Evolutionary conservation across 257 asterid genomes (phyloP).

Genomic region (Ocimum tenuiflorum): DNA sequence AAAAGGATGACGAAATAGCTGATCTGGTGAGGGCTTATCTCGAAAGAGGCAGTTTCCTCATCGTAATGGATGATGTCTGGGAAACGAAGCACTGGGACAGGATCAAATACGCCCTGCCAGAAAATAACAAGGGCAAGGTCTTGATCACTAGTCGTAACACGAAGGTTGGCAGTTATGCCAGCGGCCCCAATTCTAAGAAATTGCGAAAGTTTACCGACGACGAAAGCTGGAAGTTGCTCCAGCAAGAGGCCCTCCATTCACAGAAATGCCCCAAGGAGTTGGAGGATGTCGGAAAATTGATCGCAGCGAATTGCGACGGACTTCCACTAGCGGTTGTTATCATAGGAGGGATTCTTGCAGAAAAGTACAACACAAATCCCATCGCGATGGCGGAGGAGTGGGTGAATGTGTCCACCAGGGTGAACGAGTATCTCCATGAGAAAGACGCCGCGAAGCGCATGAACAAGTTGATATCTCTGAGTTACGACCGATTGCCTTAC

Average conservation of each 20-base stretch:
- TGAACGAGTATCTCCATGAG: background rate
- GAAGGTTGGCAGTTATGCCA: background rate
- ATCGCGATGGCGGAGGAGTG: background rate
- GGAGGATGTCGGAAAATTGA: background rate
- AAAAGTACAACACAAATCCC: background rate
- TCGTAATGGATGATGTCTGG: constrained; percentile 2
- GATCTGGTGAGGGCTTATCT: background rate
- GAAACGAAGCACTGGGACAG: background rate
- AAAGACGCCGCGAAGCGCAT: background rate
- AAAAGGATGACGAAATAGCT: background rate
- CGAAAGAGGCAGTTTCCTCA: background rate
- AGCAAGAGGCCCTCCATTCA: background rate
- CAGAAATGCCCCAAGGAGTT: background rate
- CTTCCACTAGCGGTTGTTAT: background rate
- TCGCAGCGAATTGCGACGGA: background rate
- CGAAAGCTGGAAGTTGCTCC: constrained; percentile 5
- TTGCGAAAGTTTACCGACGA: background rate
- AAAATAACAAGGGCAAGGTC: background rate
- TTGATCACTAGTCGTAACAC: background rate
- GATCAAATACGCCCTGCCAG: background rate
- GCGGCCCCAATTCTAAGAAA: background rate
- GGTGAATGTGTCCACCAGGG: background rate
- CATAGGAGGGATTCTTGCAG: background rate
- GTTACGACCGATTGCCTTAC: background rate
- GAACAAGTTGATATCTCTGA: background rate